phyloP scores from a whole-genome alignment of 2,329 filamentous ascomycete genomes.

The Alternaria dauci region DNA sequence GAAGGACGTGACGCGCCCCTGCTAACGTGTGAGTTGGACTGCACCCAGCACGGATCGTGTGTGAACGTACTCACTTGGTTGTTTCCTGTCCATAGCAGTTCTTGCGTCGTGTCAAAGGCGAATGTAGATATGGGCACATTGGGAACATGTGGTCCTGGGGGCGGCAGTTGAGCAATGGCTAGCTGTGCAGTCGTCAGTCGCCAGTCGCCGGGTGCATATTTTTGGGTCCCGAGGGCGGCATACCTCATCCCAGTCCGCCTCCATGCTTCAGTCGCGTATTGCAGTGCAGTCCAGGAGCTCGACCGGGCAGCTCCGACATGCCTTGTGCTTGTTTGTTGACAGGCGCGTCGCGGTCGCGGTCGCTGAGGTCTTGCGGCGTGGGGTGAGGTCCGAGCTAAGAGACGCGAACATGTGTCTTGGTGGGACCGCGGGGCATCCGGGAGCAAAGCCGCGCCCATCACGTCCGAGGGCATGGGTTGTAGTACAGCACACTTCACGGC shows the following conservation, averaged over 20 bases:
- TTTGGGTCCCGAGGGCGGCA: neutral
- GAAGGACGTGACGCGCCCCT: conserved; percentile 91
- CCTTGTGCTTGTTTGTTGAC: conserved; percentile 31
- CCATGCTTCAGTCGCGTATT: conserved; percentile 53
- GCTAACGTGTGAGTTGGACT: conserved; percentile 19
- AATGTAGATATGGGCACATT: conserved; percentile 79
- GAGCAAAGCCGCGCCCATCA: conserved; percentile 8
- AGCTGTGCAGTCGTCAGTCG: conserved; percentile 63
- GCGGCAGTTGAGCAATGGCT: conserved; percentile 81
- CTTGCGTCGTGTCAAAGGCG: conserved; percentile 87
- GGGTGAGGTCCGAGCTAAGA: conserved; percentile 33
- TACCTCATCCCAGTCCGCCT: conserved; percentile 63
- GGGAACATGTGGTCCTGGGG: conserved; percentile 71
- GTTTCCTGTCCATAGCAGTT: conserved; percentile 92
- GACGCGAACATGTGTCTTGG: conserved; percentile 26
- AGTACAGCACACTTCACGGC: neutral
- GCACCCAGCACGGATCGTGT: conserved; percentile 1
- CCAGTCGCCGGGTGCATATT: conserved; percentile 17
- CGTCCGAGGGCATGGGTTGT: neutral
- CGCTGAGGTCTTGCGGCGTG: conserved; percentile 23
- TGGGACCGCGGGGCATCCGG: conserved; percentile 20
- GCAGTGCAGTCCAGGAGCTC: conserved; percentile 31
- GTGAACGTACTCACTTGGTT: conserved; percentile 72
- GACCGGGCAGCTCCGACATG: conserved; percentile 36
- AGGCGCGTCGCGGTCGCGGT: conserved; percentile 28